phyloP scores from a whole-genome alignment of 371 early-diverging fungal genomes.

The Mucor indicus region DNA sequence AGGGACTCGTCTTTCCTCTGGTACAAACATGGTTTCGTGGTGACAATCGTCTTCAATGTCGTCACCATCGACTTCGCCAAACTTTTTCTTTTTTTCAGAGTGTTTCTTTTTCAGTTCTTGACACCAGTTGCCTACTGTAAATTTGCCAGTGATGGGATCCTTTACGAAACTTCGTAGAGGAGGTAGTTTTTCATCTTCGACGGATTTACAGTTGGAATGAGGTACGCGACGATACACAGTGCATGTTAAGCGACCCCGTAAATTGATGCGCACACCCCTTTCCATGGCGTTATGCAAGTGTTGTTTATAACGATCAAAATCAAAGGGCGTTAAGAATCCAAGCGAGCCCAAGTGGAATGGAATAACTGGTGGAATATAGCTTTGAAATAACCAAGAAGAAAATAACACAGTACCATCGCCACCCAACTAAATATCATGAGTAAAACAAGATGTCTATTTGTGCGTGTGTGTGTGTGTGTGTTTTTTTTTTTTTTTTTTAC shows the following conservation, averaged over 20 bases:
- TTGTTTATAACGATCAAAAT: constrained; percentile 60
- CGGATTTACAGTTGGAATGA: constrained; percentile 27
- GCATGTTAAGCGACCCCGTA: constrained; percentile 87
- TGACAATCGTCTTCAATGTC: constrained; percentile 20
- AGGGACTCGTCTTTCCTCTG: constrained; percentile 24
- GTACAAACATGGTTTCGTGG: no score
- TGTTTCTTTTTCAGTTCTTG: background rate
- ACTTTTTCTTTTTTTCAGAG: constrained; percentile 28
- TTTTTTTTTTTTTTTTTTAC: background rate
- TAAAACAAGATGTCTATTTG: background rate
- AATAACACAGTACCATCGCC: constrained; percentile 90
- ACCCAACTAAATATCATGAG: constrained; percentile 56
- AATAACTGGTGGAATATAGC: constrained; percentile 84
- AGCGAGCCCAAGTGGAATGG: constrained; percentile 89
- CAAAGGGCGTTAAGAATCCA: constrained; percentile 91
- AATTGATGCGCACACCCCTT: constrained; percentile 77
- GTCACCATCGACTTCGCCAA: constrained; percentile 49
- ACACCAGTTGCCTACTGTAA: constrained; percentile 45
- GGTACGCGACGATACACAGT: constrained; percentile 69
- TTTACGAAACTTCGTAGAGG: constrained; percentile 39
- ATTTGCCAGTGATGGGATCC: constrained; percentile 45
- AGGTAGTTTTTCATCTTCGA: constrained; percentile 12
- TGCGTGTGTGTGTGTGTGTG: background rate
- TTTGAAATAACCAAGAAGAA: constrained; percentile 91
- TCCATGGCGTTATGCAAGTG: constrained; percentile 63